These are phyloP conservation scores for Plasmodium fragile DNA, from an alignment of 169 alveolate species.

Conservation along the genomic window DNA sequence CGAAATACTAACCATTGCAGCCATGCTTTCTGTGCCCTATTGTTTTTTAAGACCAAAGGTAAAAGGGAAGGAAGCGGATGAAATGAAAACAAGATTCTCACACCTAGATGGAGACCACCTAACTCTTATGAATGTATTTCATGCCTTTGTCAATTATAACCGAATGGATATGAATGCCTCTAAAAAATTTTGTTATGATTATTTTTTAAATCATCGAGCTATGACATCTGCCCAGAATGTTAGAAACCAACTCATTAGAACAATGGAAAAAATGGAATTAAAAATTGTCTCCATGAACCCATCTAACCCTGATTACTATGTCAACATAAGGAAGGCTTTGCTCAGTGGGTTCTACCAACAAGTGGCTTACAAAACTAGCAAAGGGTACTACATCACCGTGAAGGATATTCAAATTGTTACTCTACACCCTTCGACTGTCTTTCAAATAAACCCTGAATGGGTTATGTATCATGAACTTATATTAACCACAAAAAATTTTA, in stretches of 20 bases:
- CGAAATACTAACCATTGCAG: constrained; percentile 92
- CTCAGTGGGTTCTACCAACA: constrained; percentile 95
- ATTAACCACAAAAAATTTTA: constrained; percentile 96
- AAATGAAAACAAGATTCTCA: constrained; percentile 93
- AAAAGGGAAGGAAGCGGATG: constrained; percentile 91
- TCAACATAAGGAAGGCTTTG: constrained; percentile 63
- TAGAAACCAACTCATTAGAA: constrained; percentile 90
- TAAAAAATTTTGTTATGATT: constrained; percentile 92
- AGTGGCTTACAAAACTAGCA: constrained; percentile 92
- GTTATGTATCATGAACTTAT: constrained; percentile 97
- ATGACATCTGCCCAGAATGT: constrained; percentile 94
- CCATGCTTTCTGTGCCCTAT: constrained; percentile 95
- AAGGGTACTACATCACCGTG: constrained; percentile 95
- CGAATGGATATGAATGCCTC: constrained; percentile 82
- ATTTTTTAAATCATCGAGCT: constrained; percentile 92
- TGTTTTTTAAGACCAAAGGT: constrained; percentile 95
- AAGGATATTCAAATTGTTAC: constrained; percentile 97
- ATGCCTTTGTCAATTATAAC: constrained; percentile 52
- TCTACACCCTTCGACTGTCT: constrained; percentile 97
- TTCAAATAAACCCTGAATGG: constrained; percentile 97
- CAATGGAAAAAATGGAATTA: constrained; percentile 87
- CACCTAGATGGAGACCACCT: constrained; percentile 99
- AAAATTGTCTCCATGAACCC: constrained; percentile 72
- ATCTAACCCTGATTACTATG: constrained; percentile 38
- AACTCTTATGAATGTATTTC: constrained; percentile 93